Evolutionary conservation across 2,329 filamentous ascomycete genomes (phyloP).

Genomic region (Sclerotinia glacialis): DNA sequence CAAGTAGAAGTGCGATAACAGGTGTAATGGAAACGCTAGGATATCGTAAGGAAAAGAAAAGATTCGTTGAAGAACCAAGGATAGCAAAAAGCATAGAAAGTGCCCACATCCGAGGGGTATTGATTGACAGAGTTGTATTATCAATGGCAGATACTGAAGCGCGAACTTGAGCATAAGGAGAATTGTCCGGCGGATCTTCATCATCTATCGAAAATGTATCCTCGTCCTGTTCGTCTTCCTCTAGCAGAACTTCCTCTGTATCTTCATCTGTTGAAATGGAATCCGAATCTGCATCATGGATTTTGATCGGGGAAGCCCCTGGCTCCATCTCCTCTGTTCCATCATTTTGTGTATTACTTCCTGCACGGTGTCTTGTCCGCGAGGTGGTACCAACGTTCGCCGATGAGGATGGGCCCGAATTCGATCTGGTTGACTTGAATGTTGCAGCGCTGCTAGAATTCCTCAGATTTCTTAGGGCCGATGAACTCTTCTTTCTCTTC

Average conservation of each 20-base stretch:
- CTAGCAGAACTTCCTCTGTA: slow-evolving; percentile 41
- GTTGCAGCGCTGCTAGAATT: slow-evolving; percentile 32
- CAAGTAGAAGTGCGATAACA: slow-evolving; percentile 80
- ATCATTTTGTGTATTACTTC: slow-evolving; percentile 24
- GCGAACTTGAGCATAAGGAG: slow-evolving; percentile 74
- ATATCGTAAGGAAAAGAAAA: slow-evolving; percentile 88
- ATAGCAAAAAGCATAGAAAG: slow-evolving; percentile 77
- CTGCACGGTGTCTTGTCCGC: slow-evolving; percentile 12
- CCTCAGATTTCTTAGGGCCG: slow-evolving; percentile 34
- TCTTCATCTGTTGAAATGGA: slow-evolving; percentile 33
- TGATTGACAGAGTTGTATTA: slow-evolving; percentile 75
- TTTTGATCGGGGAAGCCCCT: slow-evolving; percentile 30
- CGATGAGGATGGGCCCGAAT: slow-evolving; percentile 24
- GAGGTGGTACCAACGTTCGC: slow-evolving; percentile 3
- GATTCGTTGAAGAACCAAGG: slow-evolving; percentile 76
- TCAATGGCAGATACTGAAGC: slow-evolving; percentile 76
- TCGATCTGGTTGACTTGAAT: slow-evolving; percentile 22
- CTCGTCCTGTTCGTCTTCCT: slow-evolving; percentile 37
- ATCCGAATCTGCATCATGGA: slow-evolving; percentile 26
- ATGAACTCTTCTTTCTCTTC: slow-evolving; percentile 30
- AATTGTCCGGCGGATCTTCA: slow-evolving; percentile 62
- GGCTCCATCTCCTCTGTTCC: slow-evolving; percentile 30
- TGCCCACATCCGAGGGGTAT: slow-evolving; percentile 84
- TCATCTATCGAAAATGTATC: slow-evolving; percentile 45
- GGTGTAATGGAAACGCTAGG: slow-evolving; percentile 87